These are phyloP conservation scores for Scedosporium apiospermum DNA, from an alignment of 2,329 filamentous ascomycete genomes.

Conservation along the genomic window DNA sequence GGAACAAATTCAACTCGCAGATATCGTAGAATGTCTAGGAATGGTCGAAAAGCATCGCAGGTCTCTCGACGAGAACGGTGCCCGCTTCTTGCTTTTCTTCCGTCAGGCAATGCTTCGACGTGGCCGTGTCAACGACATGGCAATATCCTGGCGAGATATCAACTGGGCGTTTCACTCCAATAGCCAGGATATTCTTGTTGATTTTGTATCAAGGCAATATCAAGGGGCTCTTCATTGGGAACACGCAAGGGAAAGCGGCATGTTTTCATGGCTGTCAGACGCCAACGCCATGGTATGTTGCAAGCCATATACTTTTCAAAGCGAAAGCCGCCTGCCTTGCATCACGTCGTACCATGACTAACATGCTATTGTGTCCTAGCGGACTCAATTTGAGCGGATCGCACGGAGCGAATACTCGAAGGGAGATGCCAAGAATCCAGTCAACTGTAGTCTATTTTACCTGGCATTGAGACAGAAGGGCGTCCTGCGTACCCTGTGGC, in stretches of 20 bases:
- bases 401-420: slow-evolving; percentile 91
- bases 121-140: slow-evolving; percentile 52
- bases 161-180: slow-evolving; percentile 77
- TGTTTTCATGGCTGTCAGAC: slow-evolving; percentile 94
- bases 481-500: slow-evolving; percentile 84
- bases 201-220: slow-evolving; percentile 73
- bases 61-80: slow-evolving; percentile 84
- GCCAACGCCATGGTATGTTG: slow-evolving; percentile 59
- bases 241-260: slow-evolving; percentile 72
- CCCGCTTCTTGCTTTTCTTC: slow-evolving; percentile 81
- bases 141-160: slow-evolving; percentile 70
- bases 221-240: slow-evolving; percentile 76
- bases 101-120: slow-evolving; percentile 67
- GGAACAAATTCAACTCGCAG: slow-evolving; percentile 76
- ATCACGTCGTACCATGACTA: slow-evolving; percentile 15
- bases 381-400: slow-evolving; percentile 75
- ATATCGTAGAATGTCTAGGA: slow-evolving; percentile 76
- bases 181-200: slow-evolving; percentile 81
- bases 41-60: slow-evolving; percentile 78
- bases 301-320: neutral
- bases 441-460: slow-evolving; percentile 87
- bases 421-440: slow-evolving; percentile 75
- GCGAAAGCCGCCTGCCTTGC: no score
- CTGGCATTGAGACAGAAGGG: slow-evolving; percentile 85
- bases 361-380: slow-evolving; percentile 31